A percentile compares a stretch with the other conserved stretches of the same genome.
Evolutionary conservation across 208 protist genomes (phyloP).

Genomic region (Trypanosoma lewisi): DNA sequence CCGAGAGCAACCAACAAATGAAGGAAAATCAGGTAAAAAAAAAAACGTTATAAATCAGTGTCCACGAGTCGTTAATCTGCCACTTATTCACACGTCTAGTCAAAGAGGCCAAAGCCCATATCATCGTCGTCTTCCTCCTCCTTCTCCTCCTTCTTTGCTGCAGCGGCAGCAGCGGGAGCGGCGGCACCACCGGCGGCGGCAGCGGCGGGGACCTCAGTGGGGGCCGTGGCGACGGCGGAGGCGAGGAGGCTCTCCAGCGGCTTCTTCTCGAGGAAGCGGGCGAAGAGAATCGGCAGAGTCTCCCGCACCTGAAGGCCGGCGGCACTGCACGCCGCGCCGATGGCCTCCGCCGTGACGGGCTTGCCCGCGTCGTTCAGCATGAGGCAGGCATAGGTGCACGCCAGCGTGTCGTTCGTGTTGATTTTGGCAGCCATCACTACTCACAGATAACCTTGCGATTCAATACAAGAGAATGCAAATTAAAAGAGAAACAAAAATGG

Average conservation of each 20-base stretch:
- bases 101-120: slow-evolving; percentile 80
- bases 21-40: background rate
- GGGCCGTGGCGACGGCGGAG: slow-evolving; percentile 45
- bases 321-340: slow-evolving; percentile 58
- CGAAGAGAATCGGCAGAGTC: slow-evolving; percentile 80
- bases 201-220: slow-evolving; percentile 40
- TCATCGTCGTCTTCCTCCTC: slow-evolving; percentile 77
- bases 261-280: slow-evolving; percentile 83
- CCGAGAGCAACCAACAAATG: background rate
- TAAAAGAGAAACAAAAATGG: slow-evolving; percentile 3
- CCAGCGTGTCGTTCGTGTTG: slow-evolving; percentile 66
- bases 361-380: slow-evolving; percentile 75
- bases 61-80: background rate
- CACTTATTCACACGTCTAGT: slow-evolving; percentile 31
- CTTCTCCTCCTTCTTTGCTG: slow-evolving; percentile 27
- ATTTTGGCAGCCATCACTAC: slow-evolving; percentile 42
- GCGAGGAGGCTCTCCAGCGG: slow-evolving; percentile 63
- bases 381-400: slow-evolving; percentile 83
- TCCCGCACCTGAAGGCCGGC: slow-evolving; percentile 67
- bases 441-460: slow-evolving; percentile 6
- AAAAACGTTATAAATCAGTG: slow-evolving; percentile 3
- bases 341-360: slow-evolving; percentile 73
- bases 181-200: slow-evolving; percentile 33
- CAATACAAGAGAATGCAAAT: background rate
- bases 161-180: slow-evolving; percentile 32